Evolutionary conservation across 495 filamentous ascomycete species (phyloP).

Genomic region (Penicillium mononematosum): DNA sequence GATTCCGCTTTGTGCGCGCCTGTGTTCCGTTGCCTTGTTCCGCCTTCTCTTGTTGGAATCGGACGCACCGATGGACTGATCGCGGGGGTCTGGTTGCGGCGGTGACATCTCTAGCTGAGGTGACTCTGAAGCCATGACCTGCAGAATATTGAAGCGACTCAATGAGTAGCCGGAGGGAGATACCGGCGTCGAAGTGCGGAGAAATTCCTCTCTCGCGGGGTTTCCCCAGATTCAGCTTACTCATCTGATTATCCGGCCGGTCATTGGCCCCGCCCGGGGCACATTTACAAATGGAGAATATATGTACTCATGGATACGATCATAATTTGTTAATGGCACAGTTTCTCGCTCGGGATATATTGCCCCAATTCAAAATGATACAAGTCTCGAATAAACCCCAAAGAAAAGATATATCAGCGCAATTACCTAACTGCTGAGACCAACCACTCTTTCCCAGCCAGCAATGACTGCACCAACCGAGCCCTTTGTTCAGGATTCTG

Average conservation of each 20-base stretch:
- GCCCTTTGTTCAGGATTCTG: conserved; percentile 16
- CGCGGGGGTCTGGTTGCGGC: conserved; percentile 25
- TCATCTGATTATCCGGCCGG: conserved; percentile 16
- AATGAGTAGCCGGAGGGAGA: conserved; percentile 16
- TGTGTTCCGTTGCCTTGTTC: conserved; percentile 49
- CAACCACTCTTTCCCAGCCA: conserved; percentile 17
- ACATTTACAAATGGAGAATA: not conserved
- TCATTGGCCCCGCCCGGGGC: conserved; percentile 10
- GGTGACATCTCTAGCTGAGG: conserved; percentile 34
- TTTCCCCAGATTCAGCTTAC: conserved; percentile 38
- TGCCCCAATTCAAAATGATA: not conserved
- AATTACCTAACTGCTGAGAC: conserved; percentile 8
- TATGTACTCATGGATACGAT: not conserved
- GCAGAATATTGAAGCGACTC: conserved; percentile 2
- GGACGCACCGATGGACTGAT: conserved; percentile 24
- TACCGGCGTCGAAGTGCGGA: conserved; percentile 38
- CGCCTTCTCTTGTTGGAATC: conserved; percentile 47
- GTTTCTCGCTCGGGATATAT: not conserved
- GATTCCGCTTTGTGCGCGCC: conserved; percentile 56
- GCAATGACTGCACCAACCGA: conserved; percentile 19
- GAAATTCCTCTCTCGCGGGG: conserved; percentile 46
- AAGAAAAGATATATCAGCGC: not conserved
- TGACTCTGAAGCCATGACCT: conserved; percentile 42
- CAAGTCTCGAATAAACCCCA: not conserved
- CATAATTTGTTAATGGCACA: not conserved